These are phyloP conservation scores for Pythium scleroteichum DNA, from an alignment of 352 stramenopile species.

Conservation along the genomic window DNA sequence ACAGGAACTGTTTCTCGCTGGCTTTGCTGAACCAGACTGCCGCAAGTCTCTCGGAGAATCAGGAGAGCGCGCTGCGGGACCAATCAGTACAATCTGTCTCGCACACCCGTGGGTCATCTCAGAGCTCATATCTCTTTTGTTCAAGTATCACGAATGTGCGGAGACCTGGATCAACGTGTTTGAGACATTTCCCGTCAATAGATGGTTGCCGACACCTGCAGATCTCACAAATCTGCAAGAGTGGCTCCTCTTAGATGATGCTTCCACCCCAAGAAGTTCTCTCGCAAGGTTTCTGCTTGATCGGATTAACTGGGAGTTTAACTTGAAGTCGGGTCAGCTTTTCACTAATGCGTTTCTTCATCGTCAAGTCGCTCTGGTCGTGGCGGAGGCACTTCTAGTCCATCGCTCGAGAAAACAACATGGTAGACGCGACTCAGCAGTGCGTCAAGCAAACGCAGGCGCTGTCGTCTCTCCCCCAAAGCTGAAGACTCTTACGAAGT, in stretches of 20 bases:
- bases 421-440: conserved; percentile 4
- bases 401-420: conserved; percentile 58
- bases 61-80: conserved; percentile 30
- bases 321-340: conserved; percentile 55
- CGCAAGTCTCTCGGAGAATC: conserved; percentile 29
- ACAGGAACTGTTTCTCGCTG: conserved; percentile 31
- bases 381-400: conserved; percentile 72
- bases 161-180: conserved; percentile 84
- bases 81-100: conserved; percentile 40
- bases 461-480: conserved; percentile 24
- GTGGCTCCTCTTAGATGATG: conserved; percentile 82
- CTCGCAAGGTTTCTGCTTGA: conserved; percentile 80
- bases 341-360: conserved; percentile 77
- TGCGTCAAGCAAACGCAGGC: conserved; percentile 13
- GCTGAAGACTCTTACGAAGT: conserved; percentile 54
- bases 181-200: conserved; percentile 85
- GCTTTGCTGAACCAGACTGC: conserved; percentile 27
- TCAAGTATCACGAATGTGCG: conserved; percentile 79
- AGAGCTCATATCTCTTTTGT: conserved; percentile 39
- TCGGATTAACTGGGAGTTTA: conserved; percentile 85
- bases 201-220: conserved; percentile 63
- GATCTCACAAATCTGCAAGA: conserved; percentile 78
- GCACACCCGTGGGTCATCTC: conserved; percentile 39
- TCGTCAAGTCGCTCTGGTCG: conserved; percentile 74
- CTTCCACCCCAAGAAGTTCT: conserved; percentile 48